A percentile compares a stretch with the other conserved stretches of the same genome.
Evolutionary conservation across 495 filamentous ascomycete species (phyloP).

Genomic region (Talaromyces thailandensis): DNA sequence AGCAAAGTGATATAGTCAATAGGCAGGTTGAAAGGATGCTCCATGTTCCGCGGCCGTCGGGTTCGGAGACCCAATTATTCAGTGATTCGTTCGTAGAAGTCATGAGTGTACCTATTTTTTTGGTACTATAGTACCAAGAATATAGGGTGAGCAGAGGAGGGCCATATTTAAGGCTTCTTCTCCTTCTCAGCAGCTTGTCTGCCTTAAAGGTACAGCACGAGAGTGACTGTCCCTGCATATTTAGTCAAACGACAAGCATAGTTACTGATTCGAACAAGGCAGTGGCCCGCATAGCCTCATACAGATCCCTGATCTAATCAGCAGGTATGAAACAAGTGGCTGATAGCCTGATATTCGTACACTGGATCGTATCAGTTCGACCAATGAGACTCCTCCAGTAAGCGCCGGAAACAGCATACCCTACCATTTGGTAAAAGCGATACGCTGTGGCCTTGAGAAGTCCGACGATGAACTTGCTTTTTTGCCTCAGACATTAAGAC

Average conservation of each 20-base stretch:
- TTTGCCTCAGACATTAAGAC: not conserved
- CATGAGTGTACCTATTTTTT: not conserved
- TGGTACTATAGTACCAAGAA: not conserved
- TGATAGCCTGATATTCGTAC: not conserved
- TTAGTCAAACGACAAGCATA: not conserved
- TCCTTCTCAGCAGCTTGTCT: not conserved
- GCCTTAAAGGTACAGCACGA: not conserved
- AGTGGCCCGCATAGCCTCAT: not conserved
- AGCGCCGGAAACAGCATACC: not conserved
- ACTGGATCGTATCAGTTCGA: not conserved
- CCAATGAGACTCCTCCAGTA: not conserved
- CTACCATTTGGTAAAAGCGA: not conserved
- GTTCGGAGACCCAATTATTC: constrained; percentile 17
- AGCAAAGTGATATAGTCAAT: constrained; percentile 22
- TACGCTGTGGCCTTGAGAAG: not conserved
- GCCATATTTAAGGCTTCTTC: not conserved
- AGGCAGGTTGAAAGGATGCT: constrained; percentile 20
- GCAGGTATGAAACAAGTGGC: not conserved
- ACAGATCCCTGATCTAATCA: not conserved
- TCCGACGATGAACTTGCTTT: not conserved
- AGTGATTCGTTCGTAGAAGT: not conserved
- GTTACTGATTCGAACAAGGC: not conserved
- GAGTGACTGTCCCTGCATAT: not conserved
- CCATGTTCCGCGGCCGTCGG: constrained; percentile 22
- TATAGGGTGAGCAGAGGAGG: not conserved